Conservation (phyloP, 345 rosid genomes). For the Eucalyptus coolabah region DNA sequence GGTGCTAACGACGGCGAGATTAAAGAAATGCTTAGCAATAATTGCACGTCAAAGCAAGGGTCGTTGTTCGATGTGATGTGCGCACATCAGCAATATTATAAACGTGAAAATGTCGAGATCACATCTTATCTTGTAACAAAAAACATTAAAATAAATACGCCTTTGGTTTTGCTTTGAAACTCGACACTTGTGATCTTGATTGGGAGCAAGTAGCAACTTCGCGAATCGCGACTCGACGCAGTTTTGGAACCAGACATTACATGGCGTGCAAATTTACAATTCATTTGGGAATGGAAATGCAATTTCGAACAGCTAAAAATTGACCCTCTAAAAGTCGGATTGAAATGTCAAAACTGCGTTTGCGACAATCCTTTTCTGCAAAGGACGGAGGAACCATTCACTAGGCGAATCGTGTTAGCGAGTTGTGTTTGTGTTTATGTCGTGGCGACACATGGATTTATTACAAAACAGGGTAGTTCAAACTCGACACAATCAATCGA, state of each 20-base stretch:
- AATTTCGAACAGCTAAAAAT: neutral
- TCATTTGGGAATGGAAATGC: neutral
- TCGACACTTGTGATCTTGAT: neutral
- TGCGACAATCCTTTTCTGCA: neutral
- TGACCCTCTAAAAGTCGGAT: neutral
- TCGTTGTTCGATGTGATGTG: neutral
- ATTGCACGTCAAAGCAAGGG: neutral
- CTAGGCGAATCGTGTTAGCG: too few relatives aligned
- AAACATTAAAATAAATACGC: neutral
- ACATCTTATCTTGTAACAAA: neutral
- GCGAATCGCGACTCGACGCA: neutral
- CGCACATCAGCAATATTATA: neutral
- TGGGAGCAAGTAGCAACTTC: neutral
- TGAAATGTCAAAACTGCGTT: neutral
- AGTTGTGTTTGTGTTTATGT: neutral
- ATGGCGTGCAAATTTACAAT: neutral
- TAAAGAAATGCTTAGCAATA: neutral
- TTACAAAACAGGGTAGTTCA: rapidly evolving
- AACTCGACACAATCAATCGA: neutral
- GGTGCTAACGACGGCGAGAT: neutral
- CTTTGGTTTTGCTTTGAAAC: neutral
- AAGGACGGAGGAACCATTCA: neutral
- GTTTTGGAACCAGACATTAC: neutral
- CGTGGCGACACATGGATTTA: rapidly evolving
- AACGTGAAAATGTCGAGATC: neutral